These are phyloP conservation scores for Xerocomus subilludens DNA, from an alignment of 1,284 basidiomycete genomes.

Conservation along the genomic window DNA sequence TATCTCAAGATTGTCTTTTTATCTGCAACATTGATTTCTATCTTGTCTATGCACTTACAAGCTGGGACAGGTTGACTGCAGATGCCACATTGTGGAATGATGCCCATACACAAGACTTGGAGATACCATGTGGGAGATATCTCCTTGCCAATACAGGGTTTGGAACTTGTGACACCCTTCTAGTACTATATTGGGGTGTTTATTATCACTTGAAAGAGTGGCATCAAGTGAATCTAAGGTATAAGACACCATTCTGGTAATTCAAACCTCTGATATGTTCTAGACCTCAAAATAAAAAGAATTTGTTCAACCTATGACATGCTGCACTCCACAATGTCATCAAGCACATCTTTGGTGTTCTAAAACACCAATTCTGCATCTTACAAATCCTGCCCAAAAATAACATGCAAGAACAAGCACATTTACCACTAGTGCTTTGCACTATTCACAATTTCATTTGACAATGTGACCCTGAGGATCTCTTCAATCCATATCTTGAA, in stretches of 20 bases:
- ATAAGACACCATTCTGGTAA: background rate
- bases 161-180: background rate
- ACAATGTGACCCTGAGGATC: too few species aligned
- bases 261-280: background rate
- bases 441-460: too few species aligned
- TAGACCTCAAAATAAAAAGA: background rate
- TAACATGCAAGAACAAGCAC: too few species aligned
- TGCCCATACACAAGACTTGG: background rate
- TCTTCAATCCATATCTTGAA: too few species aligned
- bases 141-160: background rate
- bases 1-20: background rate
- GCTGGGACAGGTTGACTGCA: background rate
- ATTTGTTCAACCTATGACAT: background rate
- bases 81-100: background rate
- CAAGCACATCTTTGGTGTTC: too few species aligned
- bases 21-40: background rate
- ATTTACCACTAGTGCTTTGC: too few species aligned
- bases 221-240: background rate
- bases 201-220: background rate
- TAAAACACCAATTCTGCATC: background rate
- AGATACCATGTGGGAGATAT: background rate
- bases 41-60: background rate
- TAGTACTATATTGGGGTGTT: background rate
- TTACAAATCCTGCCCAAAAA: too few species aligned
- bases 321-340: too few species aligned